Base-by-base conservation (phyloP, 208 protist species). In the Tritrichomonas foetus region DNA sequence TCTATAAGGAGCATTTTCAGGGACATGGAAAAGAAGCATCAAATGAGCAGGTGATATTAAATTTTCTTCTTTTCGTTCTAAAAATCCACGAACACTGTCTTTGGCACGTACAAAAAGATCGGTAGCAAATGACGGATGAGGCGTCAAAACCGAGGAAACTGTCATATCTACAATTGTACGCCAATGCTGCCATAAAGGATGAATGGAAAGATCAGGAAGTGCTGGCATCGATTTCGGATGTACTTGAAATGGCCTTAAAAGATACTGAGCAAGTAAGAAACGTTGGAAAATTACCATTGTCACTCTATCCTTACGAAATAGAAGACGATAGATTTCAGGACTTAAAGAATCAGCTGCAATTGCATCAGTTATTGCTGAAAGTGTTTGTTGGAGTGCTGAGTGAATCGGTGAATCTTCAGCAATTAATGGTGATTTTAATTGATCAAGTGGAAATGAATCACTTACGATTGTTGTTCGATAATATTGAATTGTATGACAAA, bases 401-500 rank as follows among this genome's bases (percentile, higher is more conserved):
- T 53, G 47, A 1, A 61, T 11, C 33, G 41, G 78, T 44, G 78
- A 33, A 53, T 89, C 47, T 44, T 89, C 47, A 20, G 1, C 27
- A 1, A 89, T 57, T n/a, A 89, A 27, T 39, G 25, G 27, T 89
- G 41, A 44, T 5, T 89, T 49, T 57, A 89, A 57, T 44, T 89
- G 16, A n/a, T 49, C 14, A 3, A 89, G 30, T 57, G 78, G 78
- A 27, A 89, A 89, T 1, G 22, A 44, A 57, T 89, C 78, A 36
- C 50, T 82, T 20, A 50, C 74, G 0, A 89, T 39, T 57, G 78
- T 57, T 89, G 78, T 89, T 61, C 78, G 53, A 57, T 89, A 89
- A 89, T 89, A 89, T 57, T 89, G 78, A 16, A 89, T 14, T 20
- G 57, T 89, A 89, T 89, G 78, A 36, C 78, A 89, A 16, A 89